Evolutionary conservation across 139 green algal genomes (phyloP).

Genomic region (Chlamydomonas eustigma): DNA sequence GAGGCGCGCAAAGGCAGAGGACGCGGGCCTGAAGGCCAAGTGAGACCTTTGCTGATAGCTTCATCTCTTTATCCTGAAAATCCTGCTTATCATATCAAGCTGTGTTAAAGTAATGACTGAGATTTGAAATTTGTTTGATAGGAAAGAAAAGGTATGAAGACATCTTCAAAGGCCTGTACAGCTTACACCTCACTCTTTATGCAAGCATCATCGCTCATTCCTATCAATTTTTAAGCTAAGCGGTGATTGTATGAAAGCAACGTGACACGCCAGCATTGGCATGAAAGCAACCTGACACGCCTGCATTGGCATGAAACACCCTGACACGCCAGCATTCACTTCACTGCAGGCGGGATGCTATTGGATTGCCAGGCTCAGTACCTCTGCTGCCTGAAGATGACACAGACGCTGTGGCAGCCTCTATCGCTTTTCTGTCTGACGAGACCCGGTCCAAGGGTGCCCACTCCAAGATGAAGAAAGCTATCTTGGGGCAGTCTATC

Average conservation of each 20-base stretch:
- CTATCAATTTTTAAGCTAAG: too few relatives aligned
- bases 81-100: not conserved
- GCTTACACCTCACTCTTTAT: too few relatives aligned
- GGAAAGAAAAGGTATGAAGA: too few relatives aligned
- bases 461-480: not conserved
- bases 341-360: constrained; percentile 35
- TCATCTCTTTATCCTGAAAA: not conserved
- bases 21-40: constrained; percentile 24
- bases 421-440: constrained; percentile 20
- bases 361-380: constrained; percentile 60
- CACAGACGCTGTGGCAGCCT: not conserved
- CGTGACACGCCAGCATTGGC: too few relatives aligned
- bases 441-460: not conserved
- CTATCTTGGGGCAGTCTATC: constrained; percentile 33
- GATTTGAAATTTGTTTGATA: not conserved
- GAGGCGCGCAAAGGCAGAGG: constrained; percentile 23
- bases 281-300: too few relatives aligned
- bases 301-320: too few relatives aligned
- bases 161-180: too few relatives aligned
- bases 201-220: too few relatives aligned
- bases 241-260: too few relatives aligned
- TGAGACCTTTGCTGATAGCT: not conserved
- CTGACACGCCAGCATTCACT: too few relatives aligned
- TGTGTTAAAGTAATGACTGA: not conserved
- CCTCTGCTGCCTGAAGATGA: constrained; percentile 14